Percentiles rank a stretch among this genome's conserved stretches.
phyloP scores from a whole-genome alignment of 441 rosid genomes.

The Populus hybrid region DNA sequence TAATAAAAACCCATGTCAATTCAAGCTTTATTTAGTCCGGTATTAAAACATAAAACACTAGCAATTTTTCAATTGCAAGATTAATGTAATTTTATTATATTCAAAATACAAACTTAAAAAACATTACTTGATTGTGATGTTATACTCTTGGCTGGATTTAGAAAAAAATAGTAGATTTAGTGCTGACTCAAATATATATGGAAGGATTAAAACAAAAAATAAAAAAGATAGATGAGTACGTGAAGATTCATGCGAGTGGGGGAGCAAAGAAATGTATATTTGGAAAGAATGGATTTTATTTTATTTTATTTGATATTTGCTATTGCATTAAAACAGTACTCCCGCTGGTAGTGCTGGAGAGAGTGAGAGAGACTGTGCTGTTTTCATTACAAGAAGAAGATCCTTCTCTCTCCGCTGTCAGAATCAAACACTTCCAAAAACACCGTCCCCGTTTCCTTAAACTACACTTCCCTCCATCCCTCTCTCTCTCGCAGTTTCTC shows the following conservation, averaged over 20 bases:
- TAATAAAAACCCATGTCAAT: too few species aligned
- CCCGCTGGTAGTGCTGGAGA: neutral
- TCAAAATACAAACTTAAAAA: too few species aligned
- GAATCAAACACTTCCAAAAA: constrained; percentile 10
- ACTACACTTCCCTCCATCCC: neutral
- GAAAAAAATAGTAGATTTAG: neutral
- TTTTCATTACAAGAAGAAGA: constrained; percentile 3
- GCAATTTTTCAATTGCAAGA: too few species aligned
- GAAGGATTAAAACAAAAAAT: neutral
- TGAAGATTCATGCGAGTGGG: neutral
- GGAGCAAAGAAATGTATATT: neutral
- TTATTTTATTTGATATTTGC: neutral
- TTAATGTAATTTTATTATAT: too few species aligned
- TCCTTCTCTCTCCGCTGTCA: constrained; percentile 14
- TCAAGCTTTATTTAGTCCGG: too few species aligned
- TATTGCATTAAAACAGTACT: neutral
- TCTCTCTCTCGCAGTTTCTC: neutral
- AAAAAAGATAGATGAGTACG: too few species aligned
- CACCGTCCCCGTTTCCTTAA: neutral
- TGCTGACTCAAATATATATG: neutral
- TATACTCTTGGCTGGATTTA: too few species aligned
- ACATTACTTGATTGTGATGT: too few species aligned
- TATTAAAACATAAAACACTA: too few species aligned
- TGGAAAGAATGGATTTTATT: neutral
- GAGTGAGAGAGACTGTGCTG: neutral